Percentiles rank a stretch among this genome's conserved stretches.
phyloP scores from a whole-genome alignment of 1,284 basidiomycete species.

The Irpex lacteus region DNA sequence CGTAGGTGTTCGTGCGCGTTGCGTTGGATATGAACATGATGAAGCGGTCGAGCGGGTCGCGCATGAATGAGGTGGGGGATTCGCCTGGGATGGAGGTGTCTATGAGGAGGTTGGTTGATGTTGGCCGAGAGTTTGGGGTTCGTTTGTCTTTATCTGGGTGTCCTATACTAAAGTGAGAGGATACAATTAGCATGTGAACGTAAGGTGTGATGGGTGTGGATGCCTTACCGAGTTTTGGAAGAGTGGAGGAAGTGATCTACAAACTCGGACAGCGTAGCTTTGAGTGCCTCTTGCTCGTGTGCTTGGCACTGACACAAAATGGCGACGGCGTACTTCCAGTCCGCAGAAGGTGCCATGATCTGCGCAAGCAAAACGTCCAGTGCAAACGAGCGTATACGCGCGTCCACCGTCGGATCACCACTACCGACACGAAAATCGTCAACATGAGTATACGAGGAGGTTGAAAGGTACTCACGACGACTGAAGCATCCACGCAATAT shows the following conservation, averaged over 20 bases:
- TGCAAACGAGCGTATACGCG: background rate
- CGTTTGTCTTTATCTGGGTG: background rate
- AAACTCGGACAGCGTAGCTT: background rate
- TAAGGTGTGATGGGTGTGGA: background rate
- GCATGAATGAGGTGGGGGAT: background rate
- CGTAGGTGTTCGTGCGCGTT: slow-evolving; percentile 1
- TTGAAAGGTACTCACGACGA: background rate
- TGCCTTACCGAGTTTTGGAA: background rate
- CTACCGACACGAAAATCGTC: background rate
- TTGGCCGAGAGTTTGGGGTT: background rate
- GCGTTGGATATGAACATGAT: slow-evolving; percentile 10
- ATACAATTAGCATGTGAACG: background rate
- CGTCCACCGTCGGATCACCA: background rate
- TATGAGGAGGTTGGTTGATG: background rate
- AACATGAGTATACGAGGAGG: background rate
- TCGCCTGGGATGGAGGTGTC: background rate
- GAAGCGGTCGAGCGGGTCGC: slow-evolving; percentile 11
- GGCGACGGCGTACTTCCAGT: background rate
- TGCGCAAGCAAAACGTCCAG: background rate
- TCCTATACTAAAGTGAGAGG: background rate
- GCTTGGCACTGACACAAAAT: background rate
- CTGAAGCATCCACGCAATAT: slow-evolving; percentile 4
- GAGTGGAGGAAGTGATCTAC: background rate
- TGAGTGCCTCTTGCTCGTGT: background rate
- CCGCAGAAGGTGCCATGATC: background rate